Evolutionary conservation across 495 filamentous ascomycete genomes (phyloP).

Genomic region (Sporormia fimetaria): DNA sequence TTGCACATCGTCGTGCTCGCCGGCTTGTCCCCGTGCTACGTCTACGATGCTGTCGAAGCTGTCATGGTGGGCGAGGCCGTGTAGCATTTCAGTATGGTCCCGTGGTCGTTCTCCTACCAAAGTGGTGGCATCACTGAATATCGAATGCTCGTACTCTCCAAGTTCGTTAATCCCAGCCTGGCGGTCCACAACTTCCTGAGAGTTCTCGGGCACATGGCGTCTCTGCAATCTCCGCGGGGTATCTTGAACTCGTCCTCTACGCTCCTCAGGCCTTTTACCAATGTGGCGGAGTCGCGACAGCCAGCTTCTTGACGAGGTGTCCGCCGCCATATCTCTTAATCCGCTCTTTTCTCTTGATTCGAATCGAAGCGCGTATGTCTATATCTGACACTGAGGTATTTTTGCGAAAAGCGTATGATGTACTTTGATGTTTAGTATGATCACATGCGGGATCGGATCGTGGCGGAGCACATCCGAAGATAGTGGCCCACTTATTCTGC

Average conservation of each 20-base stretch:
- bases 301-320: too few species aligned
- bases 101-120: slow-evolving; percentile 7
- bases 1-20: neutral
- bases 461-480: too few species aligned
- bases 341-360: too few species aligned
- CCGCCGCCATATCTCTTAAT: too few species aligned
- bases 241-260: neutral
- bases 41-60: slow-evolving; percentile 6
- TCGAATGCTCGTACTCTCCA: slow-evolving; percentile 11
- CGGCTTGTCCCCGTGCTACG: neutral
- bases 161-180: slow-evolving; percentile 3
- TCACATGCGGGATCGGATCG: too few species aligned
- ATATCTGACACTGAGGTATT: too few species aligned
- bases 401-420: too few species aligned
- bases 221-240: slow-evolving; percentile 1
- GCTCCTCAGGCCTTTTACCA: too few species aligned
- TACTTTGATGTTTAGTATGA: too few species aligned
- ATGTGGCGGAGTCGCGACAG: too few species aligned
- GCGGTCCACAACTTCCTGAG: neutral
- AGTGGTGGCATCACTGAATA: slow-evolving; percentile 12
- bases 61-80: slow-evolving; percentile 10
- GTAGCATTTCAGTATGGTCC: slow-evolving; percentile 12
- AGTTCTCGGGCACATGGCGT: neutral
- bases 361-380: too few species aligned
- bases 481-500: too few species aligned